Conservation (phyloP, 257 asterid species). For the Solanum ossicruentum region DNA sequence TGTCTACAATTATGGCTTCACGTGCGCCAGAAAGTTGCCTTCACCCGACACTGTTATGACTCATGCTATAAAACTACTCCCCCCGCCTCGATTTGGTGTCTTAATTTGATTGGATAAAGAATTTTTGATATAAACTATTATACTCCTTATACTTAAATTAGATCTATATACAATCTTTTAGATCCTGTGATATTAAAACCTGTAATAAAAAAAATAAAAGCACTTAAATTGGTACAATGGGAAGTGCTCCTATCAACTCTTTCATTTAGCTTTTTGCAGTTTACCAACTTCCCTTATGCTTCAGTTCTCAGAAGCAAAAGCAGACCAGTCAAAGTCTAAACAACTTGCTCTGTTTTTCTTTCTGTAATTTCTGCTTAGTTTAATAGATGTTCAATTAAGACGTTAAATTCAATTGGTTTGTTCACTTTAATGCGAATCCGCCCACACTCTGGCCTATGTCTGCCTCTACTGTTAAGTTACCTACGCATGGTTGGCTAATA, state of each 20-base stretch:
- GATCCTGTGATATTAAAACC: too few species aligned
- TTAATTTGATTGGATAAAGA: neutral
- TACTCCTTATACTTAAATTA: too few species aligned
- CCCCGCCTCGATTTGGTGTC: neutral
- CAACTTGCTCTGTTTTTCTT: neutral
- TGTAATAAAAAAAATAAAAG: too few species aligned
- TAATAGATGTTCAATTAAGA: neutral
- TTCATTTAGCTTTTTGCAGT: neutral
- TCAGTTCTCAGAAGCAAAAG: slow-evolving; percentile 6
- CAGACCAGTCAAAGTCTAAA: slow-evolving; percentile 8
- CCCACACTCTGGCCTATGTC: neutral
- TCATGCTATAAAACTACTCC: neutral
- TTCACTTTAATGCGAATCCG: neutral
- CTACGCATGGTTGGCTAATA: neutral
- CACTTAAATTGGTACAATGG: neutral
- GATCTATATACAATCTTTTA: too few species aligned
- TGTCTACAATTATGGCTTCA: slow-evolving; percentile 4
- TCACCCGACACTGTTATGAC: neutral
- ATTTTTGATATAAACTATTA: too few species aligned
- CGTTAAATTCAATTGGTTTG: neutral
- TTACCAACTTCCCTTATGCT: neutral
- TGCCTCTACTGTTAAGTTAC: neutral
- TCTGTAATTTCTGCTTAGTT: neutral
- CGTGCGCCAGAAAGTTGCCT: slow-evolving; percentile 9
- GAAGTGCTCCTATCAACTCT: neutral